Evolutionary conservation across 2,329 filamentous ascomycete genomes (phyloP), one percentile per base, ranked within the genome.

Genomic region (Penicillium sp.): DNA sequence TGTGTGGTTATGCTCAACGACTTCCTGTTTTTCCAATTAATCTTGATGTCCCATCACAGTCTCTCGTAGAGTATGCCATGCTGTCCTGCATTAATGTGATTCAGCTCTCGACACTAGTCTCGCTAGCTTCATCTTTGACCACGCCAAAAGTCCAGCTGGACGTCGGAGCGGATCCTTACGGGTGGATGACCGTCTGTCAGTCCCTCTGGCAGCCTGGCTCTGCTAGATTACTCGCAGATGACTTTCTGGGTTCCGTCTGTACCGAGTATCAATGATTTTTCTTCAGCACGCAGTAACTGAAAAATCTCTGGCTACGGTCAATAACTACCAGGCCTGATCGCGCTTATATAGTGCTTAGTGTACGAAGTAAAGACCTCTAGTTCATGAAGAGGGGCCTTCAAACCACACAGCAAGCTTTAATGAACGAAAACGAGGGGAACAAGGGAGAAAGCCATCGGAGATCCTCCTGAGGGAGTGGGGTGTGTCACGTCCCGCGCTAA

Each of bases 391-490:
- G 24, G 3, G 10, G 41, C 7, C 3, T 31, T 27, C 22, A 3
- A 24, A 31, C 9, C 9, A 11, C 7, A n/a, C n/a, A 11, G 14
- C 14, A 5, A 27, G 22, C 16, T 46, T 31, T 46, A 24, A 16
- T n/a, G 43, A 27, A 46, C 14, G 24, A 31, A 3, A 31, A n/a
- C 24, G 14, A 46, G 24, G 16, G 24, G n/a, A 24, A 31, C 16
- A 35, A 53, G 24, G 24, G 27, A 44, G 35, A 54, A 39, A 44
- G 50, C 55, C 52, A 60, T 63, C 59, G 56, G 54, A 62, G 60
- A 66, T 66, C 58, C 55, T 58, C 55, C 43, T 50, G 40, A 41
- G 22, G 11, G n/a, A 51, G 54, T 54, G 55, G 53, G 50, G 54
- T 27, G 16, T 35, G 16, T 18, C n/a, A 49, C 31, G 46, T 24